Evolutionary conservation across 2,329 filamentous ascomycete species (phyloP), one percentile per base, ranked within the genome.

Genomic region (Periglandula ipomoeae): DNA sequence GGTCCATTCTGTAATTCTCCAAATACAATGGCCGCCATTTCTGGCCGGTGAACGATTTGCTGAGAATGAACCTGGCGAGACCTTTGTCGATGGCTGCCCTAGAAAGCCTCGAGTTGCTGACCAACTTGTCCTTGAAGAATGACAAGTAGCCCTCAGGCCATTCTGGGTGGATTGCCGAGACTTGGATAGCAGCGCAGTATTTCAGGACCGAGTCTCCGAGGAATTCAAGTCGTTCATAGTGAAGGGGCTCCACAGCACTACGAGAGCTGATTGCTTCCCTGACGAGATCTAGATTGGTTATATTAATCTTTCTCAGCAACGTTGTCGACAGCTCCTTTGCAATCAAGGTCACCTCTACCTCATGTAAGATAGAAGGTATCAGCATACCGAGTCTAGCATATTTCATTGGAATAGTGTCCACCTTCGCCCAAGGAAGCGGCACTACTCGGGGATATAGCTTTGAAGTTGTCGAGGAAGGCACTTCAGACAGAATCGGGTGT

Each of bases 221-320:
- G 56, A 94, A 94, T 61, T 97, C 93, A 0, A 95, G 70, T 3
- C 85, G 74, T 58, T 97, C 85, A 60, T 96, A 96, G 54, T 95
- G 77, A 0, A 73, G 74, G 1, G 68, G 62, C 43, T 82, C 80
- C 2, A 65, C 60, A 0, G 87, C 81, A 1, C 72, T 72, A 0
- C 82, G 78, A 0, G 87, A 72, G 45, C 78, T 86, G 44, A 94
- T 83, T 1, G 90, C 89, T 9, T 79, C 82, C 1, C 81, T 61
- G 0, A 94, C 60, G 30, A 85, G 67, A 1, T 68, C 64, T 3
- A 79, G 54, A 53, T 85, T 65, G 0, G 63, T 62, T 32, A 91
- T 75, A 0, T 62, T 59, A 1, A 89, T 46, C 0, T 54, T 50
- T 17, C 55, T 46, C n/a, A 70, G 50, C 3, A 70, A 26, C 0